Conservation (phyloP, 129 eudicot genomes). For the Silybum marianum region DNA sequence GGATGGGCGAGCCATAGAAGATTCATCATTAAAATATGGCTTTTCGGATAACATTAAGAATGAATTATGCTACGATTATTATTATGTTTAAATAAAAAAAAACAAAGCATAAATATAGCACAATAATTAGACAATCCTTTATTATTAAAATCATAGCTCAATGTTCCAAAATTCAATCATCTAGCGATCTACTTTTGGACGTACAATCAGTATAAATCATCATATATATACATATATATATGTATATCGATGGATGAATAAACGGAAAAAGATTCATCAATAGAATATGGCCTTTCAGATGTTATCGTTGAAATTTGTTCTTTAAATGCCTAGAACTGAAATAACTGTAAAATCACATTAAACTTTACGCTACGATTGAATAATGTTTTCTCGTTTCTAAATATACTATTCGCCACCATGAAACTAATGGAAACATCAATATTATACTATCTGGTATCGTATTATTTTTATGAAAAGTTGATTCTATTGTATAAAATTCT, state of each 20-base stretch:
- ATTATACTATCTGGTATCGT: not conserved
- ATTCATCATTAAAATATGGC: not conserved
- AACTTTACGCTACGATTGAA: not conserved
- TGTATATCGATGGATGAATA: not conserved
- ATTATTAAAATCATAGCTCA: not conserved
- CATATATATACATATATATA: no score
- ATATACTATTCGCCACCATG: not conserved
- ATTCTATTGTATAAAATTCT: constrained; percentile 10
- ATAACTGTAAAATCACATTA: not conserved
- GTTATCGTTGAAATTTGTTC: not conserved
- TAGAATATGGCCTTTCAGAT: not conserved
- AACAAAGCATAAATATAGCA: not conserved
- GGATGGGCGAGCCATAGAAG: not conserved
- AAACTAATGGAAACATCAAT: constrained; percentile 14
- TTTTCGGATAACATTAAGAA: not conserved
- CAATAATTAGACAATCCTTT: not conserved
- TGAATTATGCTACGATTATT: not conserved
- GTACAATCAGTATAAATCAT: no score
- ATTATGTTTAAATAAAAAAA: not conserved
- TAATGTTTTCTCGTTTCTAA: not conserved
- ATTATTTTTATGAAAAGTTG: constrained; percentile 18
- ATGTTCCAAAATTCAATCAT: not conserved
- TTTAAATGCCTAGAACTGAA: not conserved
- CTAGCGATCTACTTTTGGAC: not conserved
- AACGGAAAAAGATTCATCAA: not conserved